These are phyloP conservation scores for Scutellaria galericulata DNA, from an alignment of 257 asterid genomes.

Conservation along the genomic window DNA sequence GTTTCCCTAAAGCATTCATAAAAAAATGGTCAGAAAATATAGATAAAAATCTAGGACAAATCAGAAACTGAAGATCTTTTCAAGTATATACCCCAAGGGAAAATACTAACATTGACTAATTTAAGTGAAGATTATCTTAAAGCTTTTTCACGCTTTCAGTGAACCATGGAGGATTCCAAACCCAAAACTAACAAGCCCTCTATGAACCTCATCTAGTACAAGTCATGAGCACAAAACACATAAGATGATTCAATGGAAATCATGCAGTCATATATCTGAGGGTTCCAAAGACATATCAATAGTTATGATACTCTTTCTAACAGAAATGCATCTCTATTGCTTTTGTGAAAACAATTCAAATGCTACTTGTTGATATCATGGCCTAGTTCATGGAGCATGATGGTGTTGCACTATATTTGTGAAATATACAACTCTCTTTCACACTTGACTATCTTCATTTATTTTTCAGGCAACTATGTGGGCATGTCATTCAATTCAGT, in stretches of 20 bases:
- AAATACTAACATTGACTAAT: slow-evolving; percentile 11
- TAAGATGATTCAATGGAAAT: slow-evolving; percentile 19
- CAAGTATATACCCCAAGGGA: slow-evolving; percentile 13
- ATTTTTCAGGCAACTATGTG: slow-evolving; percentile 15
- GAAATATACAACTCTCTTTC: slow-evolving; percentile 2
- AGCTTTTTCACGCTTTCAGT: background rate
- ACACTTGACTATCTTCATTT: slow-evolving; percentile 16
- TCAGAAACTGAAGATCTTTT: slow-evolving; percentile 23
- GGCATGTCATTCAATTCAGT: slow-evolving; percentile 21
- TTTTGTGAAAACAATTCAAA: background rate
- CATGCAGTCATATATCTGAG: slow-evolving; percentile 5
- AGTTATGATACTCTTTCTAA: slow-evolving; percentile 16
- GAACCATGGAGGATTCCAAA: slow-evolving; percentile 5
- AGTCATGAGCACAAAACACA: slow-evolving; percentile 20
- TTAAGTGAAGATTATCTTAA: slow-evolving; percentile 8
- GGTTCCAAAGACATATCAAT: slow-evolving; percentile 21
- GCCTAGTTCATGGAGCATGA: slow-evolving; percentile 13
- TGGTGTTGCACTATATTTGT: background rate
- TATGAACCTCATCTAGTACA: slow-evolving; percentile 25
- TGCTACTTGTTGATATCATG: background rate
- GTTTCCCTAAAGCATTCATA: slow-evolving; percentile 60
- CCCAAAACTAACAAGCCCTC: slow-evolving; percentile 3
- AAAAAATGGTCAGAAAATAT: slow-evolving; percentile 14
- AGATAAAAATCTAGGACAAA: slow-evolving; percentile 18
- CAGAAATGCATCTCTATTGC: background rate